Evolutionary conservation across 169 alveolate genomes (phyloP).

Genomic region (Plasmodium falciparum): DNA sequence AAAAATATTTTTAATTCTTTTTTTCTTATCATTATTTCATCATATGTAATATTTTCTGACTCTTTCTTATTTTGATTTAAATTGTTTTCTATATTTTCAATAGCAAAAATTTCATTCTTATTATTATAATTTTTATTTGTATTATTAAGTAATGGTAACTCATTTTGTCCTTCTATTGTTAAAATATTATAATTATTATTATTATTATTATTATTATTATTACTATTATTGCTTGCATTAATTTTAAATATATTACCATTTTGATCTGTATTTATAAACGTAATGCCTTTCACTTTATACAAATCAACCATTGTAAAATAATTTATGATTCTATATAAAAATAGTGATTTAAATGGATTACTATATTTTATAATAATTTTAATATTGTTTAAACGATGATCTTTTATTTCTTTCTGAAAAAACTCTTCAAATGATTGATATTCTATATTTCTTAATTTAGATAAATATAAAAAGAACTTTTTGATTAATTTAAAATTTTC

Average conservation of each 20-base stretch:
- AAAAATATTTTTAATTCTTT: neutral
- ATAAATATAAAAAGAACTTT: slow-evolving; percentile 4
- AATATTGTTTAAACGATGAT: slow-evolving; percentile 11
- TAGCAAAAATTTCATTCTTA: neutral
- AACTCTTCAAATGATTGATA: slow-evolving; percentile 16
- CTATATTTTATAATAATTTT: slow-evolving; percentile 35
- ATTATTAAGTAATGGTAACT: too few relatives aligned
- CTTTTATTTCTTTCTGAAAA: slow-evolving; percentile 17
- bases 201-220: neutral
- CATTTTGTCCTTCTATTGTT: too few relatives aligned
- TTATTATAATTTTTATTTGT: neutral
- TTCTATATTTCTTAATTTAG: slow-evolving; percentile 10
- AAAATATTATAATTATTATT: neutral
- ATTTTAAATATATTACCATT: neutral
- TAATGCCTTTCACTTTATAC: neutral
- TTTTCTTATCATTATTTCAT: neutral
- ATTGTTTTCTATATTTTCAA: neutral
- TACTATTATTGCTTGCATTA: neutral
- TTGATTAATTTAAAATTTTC: neutral
- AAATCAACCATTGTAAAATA: slow-evolving; percentile 8
- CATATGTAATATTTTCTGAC: too few relatives aligned
- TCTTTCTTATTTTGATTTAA: too few relatives aligned
- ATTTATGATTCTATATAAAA: slow-evolving; percentile 18
- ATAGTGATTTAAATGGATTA: neutral
- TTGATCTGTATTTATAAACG: too few relatives aligned